Conservation (phyloP, 305 asterid species). For the Fraxinus velutina region DNA sequence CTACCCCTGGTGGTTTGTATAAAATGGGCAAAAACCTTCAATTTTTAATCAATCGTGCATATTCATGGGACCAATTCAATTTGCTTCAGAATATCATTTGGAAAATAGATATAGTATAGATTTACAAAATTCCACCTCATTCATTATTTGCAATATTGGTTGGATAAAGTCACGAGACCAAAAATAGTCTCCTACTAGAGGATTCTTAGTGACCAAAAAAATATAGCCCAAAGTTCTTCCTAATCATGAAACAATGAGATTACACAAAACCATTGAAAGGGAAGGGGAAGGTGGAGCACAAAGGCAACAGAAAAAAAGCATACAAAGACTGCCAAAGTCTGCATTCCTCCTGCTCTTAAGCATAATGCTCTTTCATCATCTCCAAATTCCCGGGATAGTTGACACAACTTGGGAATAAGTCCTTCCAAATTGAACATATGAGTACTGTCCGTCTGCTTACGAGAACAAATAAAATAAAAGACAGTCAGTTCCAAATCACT, state of each 20-base stretch:
- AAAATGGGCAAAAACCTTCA: background rate
- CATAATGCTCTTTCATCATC: slow-evolving; percentile 40
- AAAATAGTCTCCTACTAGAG: background rate
- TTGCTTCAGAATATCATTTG: background rate
- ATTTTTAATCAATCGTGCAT: background rate
- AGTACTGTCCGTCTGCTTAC: slow-evolving; percentile 41
- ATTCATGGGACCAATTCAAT: background rate
- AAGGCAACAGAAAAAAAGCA: background rate
- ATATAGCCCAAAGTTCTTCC: background rate
- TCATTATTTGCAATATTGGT: background rate
- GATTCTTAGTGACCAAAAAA: background rate
- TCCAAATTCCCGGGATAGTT: slow-evolving; percentile 50
- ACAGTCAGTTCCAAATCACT: slow-evolving; percentile 3
- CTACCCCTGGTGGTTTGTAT: background rate
- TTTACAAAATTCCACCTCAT: background rate
- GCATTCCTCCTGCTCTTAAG: slow-evolving; percentile 45
- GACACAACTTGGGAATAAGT: slow-evolving; percentile 48
- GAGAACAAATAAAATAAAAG: slow-evolving; percentile 16
- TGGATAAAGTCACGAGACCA: background rate
- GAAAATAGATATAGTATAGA: background rate
- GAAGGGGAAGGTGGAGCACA: background rate
- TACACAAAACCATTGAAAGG: background rate
- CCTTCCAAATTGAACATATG: slow-evolving; percentile 58
- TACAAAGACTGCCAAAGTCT: slow-evolving; percentile 49
- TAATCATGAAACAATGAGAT: background rate